Evolutionary conservation across 2,329 filamentous ascomycete species (phyloP).

Genomic region (Ceratocystis ficicola): DNA sequence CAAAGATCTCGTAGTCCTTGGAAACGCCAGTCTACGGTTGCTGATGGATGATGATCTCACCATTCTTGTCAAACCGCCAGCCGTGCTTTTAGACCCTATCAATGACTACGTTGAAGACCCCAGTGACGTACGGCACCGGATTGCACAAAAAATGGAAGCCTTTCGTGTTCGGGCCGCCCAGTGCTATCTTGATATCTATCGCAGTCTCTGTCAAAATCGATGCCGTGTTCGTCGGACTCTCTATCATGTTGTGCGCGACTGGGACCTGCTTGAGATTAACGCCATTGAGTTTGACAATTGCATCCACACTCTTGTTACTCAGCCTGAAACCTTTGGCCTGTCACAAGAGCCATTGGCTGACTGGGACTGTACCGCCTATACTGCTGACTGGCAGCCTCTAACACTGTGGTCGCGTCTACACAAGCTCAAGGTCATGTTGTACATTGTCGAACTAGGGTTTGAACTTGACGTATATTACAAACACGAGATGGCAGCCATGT

Average conservation of each 20-base stretch:
- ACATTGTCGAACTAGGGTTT: conserved; percentile 82
- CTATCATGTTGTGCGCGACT: conserved; percentile 68
- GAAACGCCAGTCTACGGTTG: conserved; percentile 55
- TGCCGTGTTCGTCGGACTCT: conserved; percentile 83
- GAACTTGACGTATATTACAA: conserved; percentile 82
- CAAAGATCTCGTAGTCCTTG: conserved; percentile 56
- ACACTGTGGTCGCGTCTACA: conserved; percentile 79
- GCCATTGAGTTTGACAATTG: conserved; percentile 56
- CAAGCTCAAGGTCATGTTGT: conserved; percentile 79
- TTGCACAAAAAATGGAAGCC: conserved; percentile 60
- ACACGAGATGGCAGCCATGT: conserved; percentile 78
- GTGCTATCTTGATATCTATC: conserved; percentile 71
- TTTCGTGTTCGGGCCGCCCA: conserved; percentile 51
- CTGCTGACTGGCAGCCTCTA: conserved; percentile 7
- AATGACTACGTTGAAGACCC: conserved; percentile 68
- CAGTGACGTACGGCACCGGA: conserved; percentile 59
- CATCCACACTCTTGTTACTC: conserved; percentile 46
- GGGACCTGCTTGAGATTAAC: conserved; percentile 62
- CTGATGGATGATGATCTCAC: conserved; percentile 74
- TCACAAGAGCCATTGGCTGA: conserved; percentile 35
- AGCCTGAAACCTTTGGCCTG: conserved; percentile 41
- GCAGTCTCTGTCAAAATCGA: conserved; percentile 77
- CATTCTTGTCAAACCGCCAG: conserved; percentile 60
- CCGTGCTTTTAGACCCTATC: conserved; percentile 54
- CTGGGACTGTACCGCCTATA: conserved; percentile 34